Conservation (phyloP, 805 yeast species). For the Metschnikowia colocasiae region DNA sequence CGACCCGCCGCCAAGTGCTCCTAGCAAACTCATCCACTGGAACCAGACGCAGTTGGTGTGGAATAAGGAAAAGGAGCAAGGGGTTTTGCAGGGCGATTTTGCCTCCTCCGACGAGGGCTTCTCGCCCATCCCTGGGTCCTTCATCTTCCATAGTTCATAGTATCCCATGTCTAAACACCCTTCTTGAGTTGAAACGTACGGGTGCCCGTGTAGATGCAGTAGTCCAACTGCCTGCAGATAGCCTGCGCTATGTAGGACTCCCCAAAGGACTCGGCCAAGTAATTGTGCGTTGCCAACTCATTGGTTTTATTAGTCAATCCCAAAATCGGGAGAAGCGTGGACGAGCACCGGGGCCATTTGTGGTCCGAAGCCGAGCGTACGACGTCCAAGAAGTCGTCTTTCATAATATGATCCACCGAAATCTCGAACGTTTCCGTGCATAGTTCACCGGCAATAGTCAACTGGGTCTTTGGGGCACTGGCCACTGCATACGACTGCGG, state of each 20-base stretch:
- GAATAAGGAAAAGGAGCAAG: constrained; percentile 22
- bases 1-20: constrained; percentile 37
- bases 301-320: constrained; percentile 32
- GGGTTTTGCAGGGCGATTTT: constrained; percentile 22
- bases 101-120: constrained; percentile 22
- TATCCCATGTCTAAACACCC: constrained; percentile 7
- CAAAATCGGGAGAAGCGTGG: constrained; percentile 36
- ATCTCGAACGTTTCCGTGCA: constrained; percentile 31
- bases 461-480: constrained; percentile 17
- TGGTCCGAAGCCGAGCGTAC: constrained; percentile 31
- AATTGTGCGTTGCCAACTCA: constrained; percentile 30
- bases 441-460: constrained; percentile 29
- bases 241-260: constrained; percentile 10
- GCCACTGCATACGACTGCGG: constrained; percentile 3
- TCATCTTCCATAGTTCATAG: constrained; percentile 1
- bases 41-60: constrained; percentile 29
- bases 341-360: constrained; percentile 35
- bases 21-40: constrained; percentile 30
- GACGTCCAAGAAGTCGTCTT: constrained; percentile 12
- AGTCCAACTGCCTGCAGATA: constrained; percentile 25
- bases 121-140: constrained; percentile 25
- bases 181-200: constrained; percentile 22
- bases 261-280: constrained; percentile 15
- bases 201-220: constrained; percentile 38
- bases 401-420: constrained; percentile 13